Evolutionary conservation across 306 rosid genomes (phyloP).

Genomic region (Lagenaria siceraria): DNA sequence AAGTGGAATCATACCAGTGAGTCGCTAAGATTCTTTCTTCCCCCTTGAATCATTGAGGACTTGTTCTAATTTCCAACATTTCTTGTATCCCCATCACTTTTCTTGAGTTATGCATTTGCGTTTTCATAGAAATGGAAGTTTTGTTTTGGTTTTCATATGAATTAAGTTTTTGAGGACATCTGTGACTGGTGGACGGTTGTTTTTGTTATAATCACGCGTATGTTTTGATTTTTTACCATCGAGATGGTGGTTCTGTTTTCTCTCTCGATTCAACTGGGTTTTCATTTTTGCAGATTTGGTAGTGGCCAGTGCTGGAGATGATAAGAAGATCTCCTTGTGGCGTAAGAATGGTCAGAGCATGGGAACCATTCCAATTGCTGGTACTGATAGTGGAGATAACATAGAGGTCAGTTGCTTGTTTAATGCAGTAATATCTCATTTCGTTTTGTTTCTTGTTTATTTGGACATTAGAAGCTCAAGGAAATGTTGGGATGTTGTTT

Average conservation of each 20-base stretch:
- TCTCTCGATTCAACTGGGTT: slow-evolving; percentile 4
- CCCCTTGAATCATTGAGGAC: not conserved
- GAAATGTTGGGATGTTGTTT: not conserved
- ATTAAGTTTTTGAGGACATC: not conserved
- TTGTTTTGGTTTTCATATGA: not conserved
- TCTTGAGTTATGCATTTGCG: not conserved
- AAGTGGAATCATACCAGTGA: slow-evolving; percentile 98
- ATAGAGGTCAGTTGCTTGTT: slow-evolving; percentile 43
- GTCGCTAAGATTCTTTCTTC: slow-evolving; percentile 7
- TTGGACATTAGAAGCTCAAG: not conserved
- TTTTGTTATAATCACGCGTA: not conserved
- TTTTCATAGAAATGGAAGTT: not conserved
- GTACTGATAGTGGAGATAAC: slow-evolving; percentile 64
- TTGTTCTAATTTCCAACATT: not conserved
- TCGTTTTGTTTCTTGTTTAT: not conserved
- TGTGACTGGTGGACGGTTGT: not conserved
- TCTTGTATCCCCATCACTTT: not conserved
- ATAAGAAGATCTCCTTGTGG: slow-evolving; percentile 86
- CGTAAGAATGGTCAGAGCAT: slow-evolving; percentile 80
- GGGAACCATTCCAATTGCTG: slow-evolving; percentile 90
- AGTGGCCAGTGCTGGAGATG: slow-evolving; percentile 97
- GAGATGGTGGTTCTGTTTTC: not conserved
- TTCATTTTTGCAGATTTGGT: slow-evolving; percentile 55
- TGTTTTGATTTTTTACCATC: not conserved
- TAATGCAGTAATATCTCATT: not conserved